Base-by-base conservation (phyloP, 2,329 filamentous ascomycete species). In the Talaromyces sp. region DNA sequence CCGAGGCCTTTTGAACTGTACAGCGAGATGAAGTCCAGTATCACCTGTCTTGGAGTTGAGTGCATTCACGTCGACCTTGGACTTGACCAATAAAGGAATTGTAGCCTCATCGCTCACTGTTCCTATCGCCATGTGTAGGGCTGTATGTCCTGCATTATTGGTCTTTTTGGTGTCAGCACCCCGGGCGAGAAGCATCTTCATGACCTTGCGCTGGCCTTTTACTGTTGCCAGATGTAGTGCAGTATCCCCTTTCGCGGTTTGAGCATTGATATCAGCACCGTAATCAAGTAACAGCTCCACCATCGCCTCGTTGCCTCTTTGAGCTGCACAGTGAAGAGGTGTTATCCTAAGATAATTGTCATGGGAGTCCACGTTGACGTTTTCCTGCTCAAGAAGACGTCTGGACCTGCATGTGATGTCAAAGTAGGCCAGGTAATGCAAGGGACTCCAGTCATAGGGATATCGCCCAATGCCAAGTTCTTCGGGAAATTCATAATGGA, bases 341-440 rank as follows among this genome's bases (percentile, higher is more conserved):
- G 70, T 72, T 0, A 71, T 41, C 2, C 63, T 62, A 4, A 69
- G 56, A 0, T 49, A 55, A 29, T 73, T 73, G 14, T 73, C 69
- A 1, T 58, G 54, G 1, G 62, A 64, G 55, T 72, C 59, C 7
- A 71, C 54, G 17, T 67, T 56, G 0, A 62, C 68, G 0, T 69
- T 41, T 4, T 51, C 68, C 32, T 72, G 67, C 1, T 67, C 65
- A 27, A 73, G 57, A 0, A 72, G 59, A 0, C 69, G 68, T 24
- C 65, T 65, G 6, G 67, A 60, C 35, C 69, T 70, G 0, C 58
- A 65, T 13, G 60, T 26, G 8, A 73, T 67, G 0, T 71, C 70
- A 31, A 70, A 73, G 32, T 62, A 73, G 2, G 70, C 65, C 1
- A 73, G 65, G 8, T 70, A 50, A 58, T 73, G 71, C 0, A 73